Evolutionary conservation across 192 early-diverging fungal genomes (phyloP), one percentile per base, ranked within the genome.

Genomic region (Polychytrium aggregatum): DNA sequence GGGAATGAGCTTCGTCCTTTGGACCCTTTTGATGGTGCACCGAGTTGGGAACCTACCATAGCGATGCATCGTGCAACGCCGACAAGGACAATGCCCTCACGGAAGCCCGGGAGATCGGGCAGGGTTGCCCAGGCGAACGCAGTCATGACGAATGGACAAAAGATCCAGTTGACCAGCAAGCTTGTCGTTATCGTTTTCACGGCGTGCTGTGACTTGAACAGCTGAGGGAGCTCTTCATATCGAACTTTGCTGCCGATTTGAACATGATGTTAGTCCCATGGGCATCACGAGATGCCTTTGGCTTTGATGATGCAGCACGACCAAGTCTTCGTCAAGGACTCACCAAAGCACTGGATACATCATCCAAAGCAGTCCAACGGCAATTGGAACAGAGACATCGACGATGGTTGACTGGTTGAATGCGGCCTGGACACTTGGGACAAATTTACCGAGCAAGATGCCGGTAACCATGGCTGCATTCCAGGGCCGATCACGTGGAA

Each of bases 301-400:
- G n/a, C n/a, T n/a, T n/a, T n/a, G n/a, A n/a, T n/a, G n/a, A n/a
- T 57, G 18, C 24, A 42, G 14, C 31, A 24, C 10, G 21, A 44
- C 24, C n/a, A 25, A 0, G 14, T 47, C 6, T 41, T 1, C 27
- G 41, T 35, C n/a, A 11, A 2, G 57, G 16, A 78, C 62, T 47
- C 66, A 67, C 46, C 77, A 81, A 10, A 86, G 64, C 9, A 86
- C 80, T 4, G 84, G 84, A 44, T 82, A 82, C 74, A 86, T 82
- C 82, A 86, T 86, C 8, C 65, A 27, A 3, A 83, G 58, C 35
- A 86, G 44, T 0, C 82, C 81, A 37, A 85, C 31, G 46, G 56
- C 51, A 37, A 85, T 78, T 1, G 84, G 81, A 3, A 82, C 44
- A 28, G 84, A 86, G 1, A 86, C 82, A 37, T 67, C 69, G 36